Base-by-base conservation (phyloP, 2,329 filamentous ascomycete species). In the Colletotrichum tropicale region DNA sequence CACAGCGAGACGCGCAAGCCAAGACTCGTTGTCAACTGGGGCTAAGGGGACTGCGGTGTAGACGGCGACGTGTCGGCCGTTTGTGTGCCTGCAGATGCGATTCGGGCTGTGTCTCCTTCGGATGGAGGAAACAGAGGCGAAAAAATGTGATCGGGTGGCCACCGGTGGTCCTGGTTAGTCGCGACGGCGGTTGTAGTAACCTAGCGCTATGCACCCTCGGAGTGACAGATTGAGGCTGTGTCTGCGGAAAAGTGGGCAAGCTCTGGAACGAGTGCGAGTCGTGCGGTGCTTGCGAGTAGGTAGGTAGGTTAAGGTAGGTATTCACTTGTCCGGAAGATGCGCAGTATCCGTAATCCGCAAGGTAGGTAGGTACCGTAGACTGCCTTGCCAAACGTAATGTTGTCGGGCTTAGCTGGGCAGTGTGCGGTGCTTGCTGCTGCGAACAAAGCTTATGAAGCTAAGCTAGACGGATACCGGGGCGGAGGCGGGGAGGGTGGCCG, bases 131-230 rank as follows among this genome's bases (percentile, higher is more conserved):
- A 55, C 38, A 64, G n/a, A 48, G 38, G 38, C 38, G 9, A 48
- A 21, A 48, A 52, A 52, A 21, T 48, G 43, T 52, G 43, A 52
- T 48, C 30, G 60, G 30, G 16, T 36, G 60, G 30, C 24, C 30
- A 15, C 30, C 21, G 60, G 12, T 32, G 30, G 18, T 58, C 36
- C 48, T 61, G n/a, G 26, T 12, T 43, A 38, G 69, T 60, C 38
- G 38, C 38, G 66, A 73, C 73, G 32, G 64, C 73, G 64, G 56
- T 28, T 74, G 74, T 74, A 68, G 70, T 74, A 61, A 48, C 74
- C 56, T 60, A 58, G 43, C 65, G 36, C 38, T 62, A 55, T 70
- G 72, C 72, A 72, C 32, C 26, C 56, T 60, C 58, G 64, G 43
- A 64, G n/a, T 61, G 58, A 60, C 26, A 52, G 58, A 21, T 61